These are phyloP conservation scores for Draba incana DNA, from an alignment of 345 rosid species.

Conservation along the genomic window DNA sequence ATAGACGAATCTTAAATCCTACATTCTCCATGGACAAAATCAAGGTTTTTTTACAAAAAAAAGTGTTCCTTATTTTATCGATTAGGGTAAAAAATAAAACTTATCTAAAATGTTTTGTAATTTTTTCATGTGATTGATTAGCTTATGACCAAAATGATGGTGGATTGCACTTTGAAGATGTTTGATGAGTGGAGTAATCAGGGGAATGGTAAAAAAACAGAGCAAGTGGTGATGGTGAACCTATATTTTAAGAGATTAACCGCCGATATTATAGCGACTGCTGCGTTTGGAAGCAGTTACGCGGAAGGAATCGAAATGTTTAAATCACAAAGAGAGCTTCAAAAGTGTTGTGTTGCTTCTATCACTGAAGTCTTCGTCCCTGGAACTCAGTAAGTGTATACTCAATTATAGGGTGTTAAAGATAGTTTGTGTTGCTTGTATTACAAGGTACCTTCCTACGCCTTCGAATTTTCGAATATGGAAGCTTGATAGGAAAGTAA, in stretches of 20 bases:
- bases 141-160: conserved; percentile 43
- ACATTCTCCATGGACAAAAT: conserved; percentile 53
- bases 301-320: conserved; percentile 50
- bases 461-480: conserved; percentile 47
- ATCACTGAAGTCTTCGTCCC: conserved; percentile 40
- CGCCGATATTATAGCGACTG: conserved; percentile 54
- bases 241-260: conserved; percentile 47
- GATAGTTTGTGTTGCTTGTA: neutral
- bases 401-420: neutral
- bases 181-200: conserved; percentile 43
- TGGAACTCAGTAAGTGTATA: conserved; percentile 48
- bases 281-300: conserved; percentile 59
- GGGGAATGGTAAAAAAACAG: neutral
- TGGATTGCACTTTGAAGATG: conserved; percentile 36
- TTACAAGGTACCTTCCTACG: conserved; percentile 52
- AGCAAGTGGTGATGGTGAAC: conserved; percentile 31
- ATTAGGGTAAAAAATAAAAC: neutral
- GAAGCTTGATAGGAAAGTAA: conserved; percentile 50
- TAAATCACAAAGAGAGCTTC: conserved; percentile 50
- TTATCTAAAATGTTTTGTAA: neutral
- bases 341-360: conserved; percentile 35
- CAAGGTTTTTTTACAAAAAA: conserved; percentile 43
- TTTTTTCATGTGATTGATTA: neutral
- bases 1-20: conserved; percentile 48
- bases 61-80: neutral